Evolutionary conservation across 768 basidiomycete species (phyloP).

Genomic region (Cystofilobasidium ferigula): DNA sequence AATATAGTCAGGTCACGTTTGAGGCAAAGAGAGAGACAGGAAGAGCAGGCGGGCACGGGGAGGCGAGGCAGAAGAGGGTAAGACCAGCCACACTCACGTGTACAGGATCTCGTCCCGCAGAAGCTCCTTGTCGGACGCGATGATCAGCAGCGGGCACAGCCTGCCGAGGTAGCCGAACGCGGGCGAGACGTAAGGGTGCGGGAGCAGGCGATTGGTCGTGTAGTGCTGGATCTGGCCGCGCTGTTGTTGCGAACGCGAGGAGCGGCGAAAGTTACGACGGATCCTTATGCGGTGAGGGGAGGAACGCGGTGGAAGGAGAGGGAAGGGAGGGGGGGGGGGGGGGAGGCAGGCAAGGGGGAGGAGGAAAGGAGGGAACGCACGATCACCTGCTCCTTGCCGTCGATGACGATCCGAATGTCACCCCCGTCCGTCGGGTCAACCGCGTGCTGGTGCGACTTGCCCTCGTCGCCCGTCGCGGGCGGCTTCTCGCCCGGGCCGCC

Average conservation of each 20-base stretch:
- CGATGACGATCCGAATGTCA: conserved; percentile 20
- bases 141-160: conserved; percentile 68
- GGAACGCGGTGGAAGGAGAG: no score
- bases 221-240: conserved; percentile 26
- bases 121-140: conserved; percentile 26
- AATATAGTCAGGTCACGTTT: no score
- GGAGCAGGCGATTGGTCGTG: conserved; percentile 41
- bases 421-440: conserved; percentile 19
- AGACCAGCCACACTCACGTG: not conserved
- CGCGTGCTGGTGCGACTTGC: conserved; percentile 7
- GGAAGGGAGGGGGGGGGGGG: not conserved
- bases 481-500: not conserved
- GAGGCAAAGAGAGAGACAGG: no score
- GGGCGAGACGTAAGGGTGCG: conserved; percentile 64
- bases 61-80: conserved; percentile 6
- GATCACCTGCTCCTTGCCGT: conserved; percentile 19
- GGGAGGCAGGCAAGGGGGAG: no score
- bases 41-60: no score
- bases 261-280: no score
- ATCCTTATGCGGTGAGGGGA: no score
- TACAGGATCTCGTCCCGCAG: conserved; percentile 25
- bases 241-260: conserved; percentile 7
- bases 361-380: conserved; percentile 11
- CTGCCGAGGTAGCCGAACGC: conserved; percentile 73
- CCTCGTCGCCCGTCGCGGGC: conserved; percentile 13